These are phyloP conservation scores for Cryptosporidium muris DNA, from an alignment of 169 alveolate species.

Conservation along the genomic window DNA sequence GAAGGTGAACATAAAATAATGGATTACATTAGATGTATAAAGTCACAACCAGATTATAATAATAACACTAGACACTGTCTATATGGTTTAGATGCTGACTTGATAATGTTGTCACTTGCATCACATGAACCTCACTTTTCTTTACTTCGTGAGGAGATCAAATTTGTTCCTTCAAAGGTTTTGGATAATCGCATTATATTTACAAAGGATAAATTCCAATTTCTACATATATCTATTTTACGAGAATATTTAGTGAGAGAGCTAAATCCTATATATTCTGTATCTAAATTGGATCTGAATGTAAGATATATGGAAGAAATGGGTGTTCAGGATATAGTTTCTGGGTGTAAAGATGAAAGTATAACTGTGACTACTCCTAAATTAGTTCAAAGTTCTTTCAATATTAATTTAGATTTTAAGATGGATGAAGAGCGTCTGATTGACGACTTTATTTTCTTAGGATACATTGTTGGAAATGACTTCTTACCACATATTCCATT, in stretches of 20 bases:
- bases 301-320: slow-evolving; percentile 26
- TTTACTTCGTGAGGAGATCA: slow-evolving; percentile 92
- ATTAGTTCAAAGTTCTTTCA: neutral
- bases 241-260: slow-evolving; percentile 72
- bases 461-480: slow-evolving; percentile 96
- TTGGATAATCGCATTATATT: slow-evolving; percentile 59
- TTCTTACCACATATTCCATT: slow-evolving; percentile 93
- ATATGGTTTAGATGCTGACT: slow-evolving; percentile 99
- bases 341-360: neutral
- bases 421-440: slow-evolving; percentile 76
- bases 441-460: slow-evolving; percentile 93
- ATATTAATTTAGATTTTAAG: neutral
- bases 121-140: slow-evolving; percentile 95
- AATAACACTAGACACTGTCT: slow-evolving; percentile 95
- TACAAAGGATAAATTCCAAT: slow-evolving; percentile 73
- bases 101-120: slow-evolving; percentile 95
- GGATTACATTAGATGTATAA: slow-evolving; percentile 88
- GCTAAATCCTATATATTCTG: slow-evolving; percentile 1
- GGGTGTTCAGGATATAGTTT: slow-evolving; percentile 20
- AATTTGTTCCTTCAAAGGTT: slow-evolving; percentile 70
- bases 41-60: slow-evolving; percentile 80
- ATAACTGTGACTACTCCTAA: neutral
- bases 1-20: slow-evolving; percentile 99
- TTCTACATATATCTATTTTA: slow-evolving; percentile 74
- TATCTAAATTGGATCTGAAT: too few relatives aligned